Evolutionary conservation across 129 eudicot genomes (phyloP).

Genomic region (Silybum marianum): DNA sequence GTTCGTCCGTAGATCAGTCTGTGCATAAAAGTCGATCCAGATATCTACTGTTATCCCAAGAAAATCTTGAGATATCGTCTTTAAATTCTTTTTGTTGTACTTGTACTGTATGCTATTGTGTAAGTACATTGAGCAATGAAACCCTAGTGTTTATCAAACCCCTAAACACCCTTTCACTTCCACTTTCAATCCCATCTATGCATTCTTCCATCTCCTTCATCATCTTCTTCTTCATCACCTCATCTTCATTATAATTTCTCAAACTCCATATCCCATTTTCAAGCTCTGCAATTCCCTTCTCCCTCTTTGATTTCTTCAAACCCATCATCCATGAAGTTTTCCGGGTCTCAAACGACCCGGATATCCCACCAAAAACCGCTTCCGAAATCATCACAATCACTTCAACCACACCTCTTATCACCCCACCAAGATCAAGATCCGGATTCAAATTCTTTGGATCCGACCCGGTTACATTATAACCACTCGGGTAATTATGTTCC

Average conservation of each 20-base stretch:
- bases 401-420: constrained; percentile 49
- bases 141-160: constrained; percentile 80
- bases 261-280: constrained; percentile 52
- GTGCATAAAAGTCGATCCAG: neutral
- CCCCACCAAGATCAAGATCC: constrained; percentile 47
- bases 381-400: constrained; percentile 48
- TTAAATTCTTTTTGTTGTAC: neutral
- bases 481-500: constrained; percentile 22
- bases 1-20: too few species aligned
- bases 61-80: neutral
- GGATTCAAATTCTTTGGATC: constrained; percentile 20
- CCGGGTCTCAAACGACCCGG: constrained; percentile 41
- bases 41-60: neutral
- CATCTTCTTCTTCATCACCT: constrained; percentile 57
- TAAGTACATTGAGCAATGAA: constrained; percentile 75
- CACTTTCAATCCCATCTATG: constrained; percentile 62
- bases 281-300: constrained; percentile 53
- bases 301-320: constrained; percentile 38
- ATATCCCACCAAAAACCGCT: constrained; percentile 53
- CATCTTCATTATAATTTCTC: constrained; percentile 40
- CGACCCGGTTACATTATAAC: neutral
- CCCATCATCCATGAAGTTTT: constrained; percentile 47
- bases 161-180: constrained; percentile 73
- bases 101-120: constrained; percentile 40
- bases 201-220: constrained; percentile 69